phyloP scores from a whole-genome alignment of 169 alveolate genomes.

The Babesia microti region DNA sequence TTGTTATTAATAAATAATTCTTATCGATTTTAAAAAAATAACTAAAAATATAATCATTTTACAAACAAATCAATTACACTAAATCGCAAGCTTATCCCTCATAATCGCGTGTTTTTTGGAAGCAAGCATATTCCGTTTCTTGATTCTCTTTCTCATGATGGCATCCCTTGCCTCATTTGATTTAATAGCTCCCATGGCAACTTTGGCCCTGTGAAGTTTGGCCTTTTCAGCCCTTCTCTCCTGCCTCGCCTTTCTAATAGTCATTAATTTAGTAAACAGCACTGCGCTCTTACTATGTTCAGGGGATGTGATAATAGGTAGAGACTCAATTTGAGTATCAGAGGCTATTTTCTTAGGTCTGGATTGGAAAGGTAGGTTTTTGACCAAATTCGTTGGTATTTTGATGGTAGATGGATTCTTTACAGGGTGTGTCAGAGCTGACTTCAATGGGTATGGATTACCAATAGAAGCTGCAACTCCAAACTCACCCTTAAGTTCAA shows the following conservation, averaged over 20 bases:
- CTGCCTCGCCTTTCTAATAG: constrained; percentile 37
- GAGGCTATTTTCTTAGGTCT: constrained; percentile 52
- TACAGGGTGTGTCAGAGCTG: constrained; percentile 64
- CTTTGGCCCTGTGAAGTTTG: constrained; percentile 17
- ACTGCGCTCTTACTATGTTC: constrained; percentile 20
- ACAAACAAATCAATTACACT: constrained; percentile 2
- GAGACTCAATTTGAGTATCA: neutral
- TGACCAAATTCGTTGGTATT: constrained; percentile 70
- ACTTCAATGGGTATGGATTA: constrained; percentile 68
- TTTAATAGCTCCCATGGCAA: constrained; percentile 8
- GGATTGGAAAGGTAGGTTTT: constrained; percentile 75
- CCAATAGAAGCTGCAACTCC: constrained; percentile 58
- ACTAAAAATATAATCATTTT: neutral
- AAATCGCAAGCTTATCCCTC: constrained; percentile 17
- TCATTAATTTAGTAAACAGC: constrained; percentile 21
- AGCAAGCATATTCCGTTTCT: constrained; percentile 7
- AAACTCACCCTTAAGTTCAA: constrained; percentile 71
- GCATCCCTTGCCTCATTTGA: constrained; percentile 8
- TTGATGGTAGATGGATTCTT: constrained; percentile 67
- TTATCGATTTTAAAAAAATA: neutral
- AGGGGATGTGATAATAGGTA: constrained; percentile 7
- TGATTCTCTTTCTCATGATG: constrained; percentile 13
- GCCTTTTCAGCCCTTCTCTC: constrained; percentile 20
- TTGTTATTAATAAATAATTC: neutral
- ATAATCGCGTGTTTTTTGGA: constrained; percentile 19